A percentile compares a stretch with the other conserved stretches of the same genome.
Conservation (phyloP, 1,284 basidiomycete species). For the Leccinum variabile region DNA sequence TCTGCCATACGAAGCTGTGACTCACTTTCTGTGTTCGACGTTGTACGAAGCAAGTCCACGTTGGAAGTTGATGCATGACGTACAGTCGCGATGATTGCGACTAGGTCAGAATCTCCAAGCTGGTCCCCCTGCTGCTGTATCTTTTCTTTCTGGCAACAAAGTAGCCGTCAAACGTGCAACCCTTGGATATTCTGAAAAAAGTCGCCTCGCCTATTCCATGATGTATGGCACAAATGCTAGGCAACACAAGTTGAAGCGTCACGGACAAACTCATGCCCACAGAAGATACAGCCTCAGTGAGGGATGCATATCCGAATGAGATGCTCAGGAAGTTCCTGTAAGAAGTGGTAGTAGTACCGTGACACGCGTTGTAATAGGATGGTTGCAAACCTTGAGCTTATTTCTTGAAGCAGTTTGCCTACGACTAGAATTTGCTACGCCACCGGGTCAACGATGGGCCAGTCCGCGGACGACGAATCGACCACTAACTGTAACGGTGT, state of each 20-base stretch:
- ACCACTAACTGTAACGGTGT: no score
- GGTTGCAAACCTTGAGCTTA: background rate
- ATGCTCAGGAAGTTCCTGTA: background rate
- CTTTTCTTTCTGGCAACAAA: background rate
- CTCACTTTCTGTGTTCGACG: background rate
- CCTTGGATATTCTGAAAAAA: background rate
- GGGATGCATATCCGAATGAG: background rate
- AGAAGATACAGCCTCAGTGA: background rate
- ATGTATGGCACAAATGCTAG: background rate
- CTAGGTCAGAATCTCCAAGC: background rate
- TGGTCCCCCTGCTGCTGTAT: background rate
- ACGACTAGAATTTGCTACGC: no score
- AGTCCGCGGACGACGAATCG: no score
- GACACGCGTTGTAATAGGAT: background rate
- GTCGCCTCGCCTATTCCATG: background rate
- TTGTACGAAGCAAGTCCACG: background rate
- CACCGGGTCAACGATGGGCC: no score
- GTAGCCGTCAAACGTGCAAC: background rate
- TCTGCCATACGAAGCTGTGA: background rate
- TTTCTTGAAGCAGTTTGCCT: background rate
- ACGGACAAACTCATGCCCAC: background rate
- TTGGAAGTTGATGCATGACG: background rate
- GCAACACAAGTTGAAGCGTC: no score
- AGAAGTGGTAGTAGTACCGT: background rate
- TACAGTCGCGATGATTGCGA: background rate